Evolutionary conservation across 1,284 basidiomycete species (phyloP).

Genomic region (Coniophora puteana): DNA sequence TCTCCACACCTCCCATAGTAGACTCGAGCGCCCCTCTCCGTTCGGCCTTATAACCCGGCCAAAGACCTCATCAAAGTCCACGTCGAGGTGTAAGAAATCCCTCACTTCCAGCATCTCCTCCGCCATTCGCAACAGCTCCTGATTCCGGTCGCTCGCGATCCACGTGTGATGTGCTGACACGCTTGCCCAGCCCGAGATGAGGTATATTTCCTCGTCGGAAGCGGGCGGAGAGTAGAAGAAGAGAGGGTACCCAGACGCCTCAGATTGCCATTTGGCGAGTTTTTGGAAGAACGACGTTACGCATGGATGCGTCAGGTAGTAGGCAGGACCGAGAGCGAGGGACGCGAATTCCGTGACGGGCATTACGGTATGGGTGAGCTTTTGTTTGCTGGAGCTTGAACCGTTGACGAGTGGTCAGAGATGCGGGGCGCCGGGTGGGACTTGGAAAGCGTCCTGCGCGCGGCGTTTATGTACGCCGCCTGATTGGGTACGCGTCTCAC

Average conservation of each 20-base stretch:
- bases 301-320: constrained; percentile 18
- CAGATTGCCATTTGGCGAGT: constrained; percentile 31
- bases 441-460: no score
- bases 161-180: constrained; percentile 38
- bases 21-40: constrained; percentile 7
- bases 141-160: constrained; percentile 38
- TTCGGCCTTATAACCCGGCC: no score
- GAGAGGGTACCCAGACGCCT: constrained; percentile 37
- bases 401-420: neutral
- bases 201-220: constrained; percentile 26
- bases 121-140: constrained; percentile 31
- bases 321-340: constrained; percentile 25
- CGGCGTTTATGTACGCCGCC: no score
- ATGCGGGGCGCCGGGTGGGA: no score
- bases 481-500: no score
- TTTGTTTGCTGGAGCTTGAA: neutral
- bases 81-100: constrained; percentile 35
- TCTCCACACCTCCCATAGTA: neutral
- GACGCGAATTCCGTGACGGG: constrained; percentile 35
- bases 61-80: constrained; percentile 34
- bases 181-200: constrained; percentile 43
- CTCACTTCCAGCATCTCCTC: constrained; percentile 29
- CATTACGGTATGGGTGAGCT: constrained; percentile 21
- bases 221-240: constrained; percentile 30
- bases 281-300: constrained; percentile 22